phyloP scores from a whole-genome alignment of 306 rosid genomes.

The Castanea sativa region DNA sequence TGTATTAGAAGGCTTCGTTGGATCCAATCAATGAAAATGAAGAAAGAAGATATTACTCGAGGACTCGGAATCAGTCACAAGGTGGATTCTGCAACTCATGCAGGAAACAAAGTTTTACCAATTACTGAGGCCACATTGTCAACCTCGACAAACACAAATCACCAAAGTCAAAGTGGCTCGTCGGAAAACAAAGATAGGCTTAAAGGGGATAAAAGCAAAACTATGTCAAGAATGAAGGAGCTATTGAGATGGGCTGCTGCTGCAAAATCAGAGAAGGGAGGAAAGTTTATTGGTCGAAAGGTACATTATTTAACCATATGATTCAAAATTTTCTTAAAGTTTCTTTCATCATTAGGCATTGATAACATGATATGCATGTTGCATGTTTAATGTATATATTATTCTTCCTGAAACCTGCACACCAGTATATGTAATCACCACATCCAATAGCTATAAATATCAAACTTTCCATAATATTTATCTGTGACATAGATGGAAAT shows the following conservation, averaged over 20 bases:
- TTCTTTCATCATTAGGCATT: background rate
- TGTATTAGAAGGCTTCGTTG: slow-evolving; percentile 21
- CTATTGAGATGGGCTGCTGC: slow-evolving; percentile 82
- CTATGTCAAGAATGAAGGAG: slow-evolving; percentile 84
- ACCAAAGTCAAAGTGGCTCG: slow-evolving; percentile 30
- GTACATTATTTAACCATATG: slow-evolving; percentile 26
- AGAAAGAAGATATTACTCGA: slow-evolving; percentile 49
- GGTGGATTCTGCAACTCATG: slow-evolving; percentile 43
- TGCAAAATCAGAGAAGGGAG: slow-evolving; percentile 70
- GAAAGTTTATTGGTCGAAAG: slow-evolving; percentile 58
- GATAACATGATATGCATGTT: background rate
- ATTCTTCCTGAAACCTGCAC: too few relatives aligned
- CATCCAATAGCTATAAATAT: too few relatives aligned
- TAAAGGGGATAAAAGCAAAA: slow-evolving; percentile 50
- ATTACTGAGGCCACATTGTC: slow-evolving; percentile 52
- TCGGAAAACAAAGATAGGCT: slow-evolving; percentile 35
- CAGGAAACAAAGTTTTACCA: slow-evolving; percentile 73
- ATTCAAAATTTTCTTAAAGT: background rate
- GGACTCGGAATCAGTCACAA: slow-evolving; percentile 41
- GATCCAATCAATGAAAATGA: slow-evolving; percentile 51
- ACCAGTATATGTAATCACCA: too few relatives aligned
- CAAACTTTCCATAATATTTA: too few relatives aligned
- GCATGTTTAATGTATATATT: background rate
- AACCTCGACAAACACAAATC: slow-evolving; percentile 29
- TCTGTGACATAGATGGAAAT: too few relatives aligned